Evolutionary conservation across 352 stramenopile genomes (phyloP), one percentile per base, ranked within the genome.

Genomic region (Pythium myriotylum): DNA sequence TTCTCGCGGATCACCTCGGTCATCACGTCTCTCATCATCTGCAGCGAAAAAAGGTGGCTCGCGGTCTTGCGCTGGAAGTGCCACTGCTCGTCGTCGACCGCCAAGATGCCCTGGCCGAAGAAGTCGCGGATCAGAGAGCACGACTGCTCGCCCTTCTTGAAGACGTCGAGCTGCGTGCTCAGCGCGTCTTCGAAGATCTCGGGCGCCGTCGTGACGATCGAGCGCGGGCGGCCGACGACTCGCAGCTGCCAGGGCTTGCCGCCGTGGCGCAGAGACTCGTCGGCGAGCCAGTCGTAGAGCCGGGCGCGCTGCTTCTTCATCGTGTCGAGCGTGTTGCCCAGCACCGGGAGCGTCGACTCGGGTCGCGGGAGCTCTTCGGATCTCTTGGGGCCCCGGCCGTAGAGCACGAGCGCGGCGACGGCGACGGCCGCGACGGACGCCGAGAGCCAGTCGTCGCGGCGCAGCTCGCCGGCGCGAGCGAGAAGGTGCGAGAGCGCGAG

Each of bases 31-130:
- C 72, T 72, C 54, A 85, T 67, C 71, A 75, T 77, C 39, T 75
- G 61, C 59, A 77, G 69, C 20, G 77, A 91, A 33, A 95, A 94
- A 22, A 97, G 89, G 66, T 97, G 90, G 61, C 87, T 96, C 66
- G 86, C 86, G 14, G 70, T 81, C 49, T 88, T 89, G 33, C 84
- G 78, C 48, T 94, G 84, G 40, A 74, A 58, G n/a, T 68, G 59
- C 84, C 84, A 94, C 37, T 74, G 62, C 40, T 78, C 64, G 17
- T 76, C 79, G 47, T 94, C 81, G 14, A 74, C 66, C 10, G 72
- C 75, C 59, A 94, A 79, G 53, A 94, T 90, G 33, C 84, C 82
- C 24, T 72, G 59, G 33, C 84, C 77, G 19, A 92, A 70, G 16
- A 91, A 59, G 20, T 88, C 71, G 12, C 48, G 19, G 8, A 80